Percentiles rank a stretch among this genome's conserved stretches.
Evolutionary conservation across 2,329 filamentous ascomycete species (phyloP).

Genomic region (Aspergillus sp.): DNA sequence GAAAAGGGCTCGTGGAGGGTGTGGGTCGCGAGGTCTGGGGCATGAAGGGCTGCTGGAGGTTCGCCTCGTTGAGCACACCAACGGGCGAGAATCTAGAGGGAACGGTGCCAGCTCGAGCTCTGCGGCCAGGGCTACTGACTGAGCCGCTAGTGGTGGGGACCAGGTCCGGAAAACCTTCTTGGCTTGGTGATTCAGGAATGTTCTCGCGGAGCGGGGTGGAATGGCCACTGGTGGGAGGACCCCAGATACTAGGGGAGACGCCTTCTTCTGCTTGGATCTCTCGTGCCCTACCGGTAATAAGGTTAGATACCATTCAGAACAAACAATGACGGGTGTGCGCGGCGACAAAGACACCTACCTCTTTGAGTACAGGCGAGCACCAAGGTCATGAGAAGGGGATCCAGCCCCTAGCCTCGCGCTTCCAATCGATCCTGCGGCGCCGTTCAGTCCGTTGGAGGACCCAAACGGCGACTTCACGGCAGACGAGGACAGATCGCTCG

Average conservation of each 20-base stretch:
- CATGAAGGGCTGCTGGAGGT: slow-evolving; percentile 58
- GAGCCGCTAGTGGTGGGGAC: slow-evolving; percentile 67
- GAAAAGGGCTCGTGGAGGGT: slow-evolving; percentile 83
- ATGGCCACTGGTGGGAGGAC: slow-evolving; percentile 92
- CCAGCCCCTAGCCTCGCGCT: slow-evolving; percentile 77
- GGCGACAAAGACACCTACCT: slow-evolving; percentile 61
- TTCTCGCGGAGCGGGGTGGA: slow-evolving; percentile 95
- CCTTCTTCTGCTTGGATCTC: slow-evolving; percentile 98
- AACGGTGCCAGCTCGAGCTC: slow-evolving; percentile 90
- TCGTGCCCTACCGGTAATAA: slow-evolving; percentile 63
- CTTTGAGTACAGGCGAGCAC: slow-evolving; percentile 82
- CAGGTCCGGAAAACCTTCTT: slow-evolving; percentile 91
- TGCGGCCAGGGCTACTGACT: slow-evolving; percentile 66
- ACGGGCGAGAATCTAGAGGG: slow-evolving; percentile 88
- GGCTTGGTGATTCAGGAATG: slow-evolving; percentile 91
- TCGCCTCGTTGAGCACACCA: slow-evolving; percentile 58
- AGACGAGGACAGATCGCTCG: slow-evolving; percentile 68
- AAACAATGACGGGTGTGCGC: background rate
- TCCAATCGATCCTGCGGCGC: slow-evolving; percentile 51
- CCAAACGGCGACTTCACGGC: slow-evolving; percentile 71
- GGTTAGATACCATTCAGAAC: slow-evolving; percentile 10
- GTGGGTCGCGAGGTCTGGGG: slow-evolving; percentile 82
- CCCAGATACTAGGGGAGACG: slow-evolving; percentile 77
- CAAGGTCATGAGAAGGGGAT: slow-evolving; percentile 92
- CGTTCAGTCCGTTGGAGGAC: slow-evolving; percentile 61